phyloP scores from a whole-genome alignment of 2,329 filamentous ascomycete genomes.

The Beauveria scarabaeidicola region DNA sequence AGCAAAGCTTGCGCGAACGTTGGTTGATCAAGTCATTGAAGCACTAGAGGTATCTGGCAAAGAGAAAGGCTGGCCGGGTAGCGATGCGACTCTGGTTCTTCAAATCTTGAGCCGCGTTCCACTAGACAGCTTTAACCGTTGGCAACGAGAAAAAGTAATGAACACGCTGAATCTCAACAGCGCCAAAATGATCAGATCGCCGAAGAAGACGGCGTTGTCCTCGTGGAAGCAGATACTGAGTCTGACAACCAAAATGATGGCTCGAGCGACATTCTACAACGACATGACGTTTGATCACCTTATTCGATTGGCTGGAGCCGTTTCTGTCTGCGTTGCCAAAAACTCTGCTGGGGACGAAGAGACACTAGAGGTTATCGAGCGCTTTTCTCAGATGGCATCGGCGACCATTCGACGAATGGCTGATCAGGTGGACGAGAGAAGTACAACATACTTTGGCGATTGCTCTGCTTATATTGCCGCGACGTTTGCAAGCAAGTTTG shows the following conservation, averaged over 20 bases:
- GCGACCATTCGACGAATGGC: conserved; percentile 35
- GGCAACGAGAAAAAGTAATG: conserved; percentile 37
- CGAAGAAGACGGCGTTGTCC: conserved; percentile 19
- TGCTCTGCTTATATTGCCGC: conserved; percentile 16
- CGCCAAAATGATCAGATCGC: conserved; percentile 18
- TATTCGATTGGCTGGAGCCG: conserved; percentile 24
- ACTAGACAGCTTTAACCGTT: conserved; percentile 31
- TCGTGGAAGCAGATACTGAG: conserved; percentile 33
- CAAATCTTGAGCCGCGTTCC: conserved; percentile 27
- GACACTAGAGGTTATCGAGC: conserved; percentile 24
- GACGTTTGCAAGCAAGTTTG: neutral
- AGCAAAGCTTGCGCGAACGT: conserved; percentile 21
- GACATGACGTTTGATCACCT: conserved; percentile 33
- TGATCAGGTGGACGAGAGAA: conserved; percentile 34
- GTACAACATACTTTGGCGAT: conserved; percentile 30
- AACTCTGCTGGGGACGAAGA: conserved; percentile 17
- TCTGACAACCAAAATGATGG: conserved; percentile 41
- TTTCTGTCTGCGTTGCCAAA: conserved; percentile 20
- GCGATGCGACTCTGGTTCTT: conserved; percentile 23
- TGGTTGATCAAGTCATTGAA: conserved; percentile 25
- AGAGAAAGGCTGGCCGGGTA: conserved; percentile 25
- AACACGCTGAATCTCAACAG: conserved; percentile 21
- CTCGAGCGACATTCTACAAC: conserved; percentile 42
- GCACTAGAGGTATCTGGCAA: conserved; percentile 21
- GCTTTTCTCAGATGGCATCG: conserved; percentile 24